phyloP scores from a whole-genome alignment of 2,329 filamentous ascomycete genomes.

The Sarocladium kiliense region DNA sequence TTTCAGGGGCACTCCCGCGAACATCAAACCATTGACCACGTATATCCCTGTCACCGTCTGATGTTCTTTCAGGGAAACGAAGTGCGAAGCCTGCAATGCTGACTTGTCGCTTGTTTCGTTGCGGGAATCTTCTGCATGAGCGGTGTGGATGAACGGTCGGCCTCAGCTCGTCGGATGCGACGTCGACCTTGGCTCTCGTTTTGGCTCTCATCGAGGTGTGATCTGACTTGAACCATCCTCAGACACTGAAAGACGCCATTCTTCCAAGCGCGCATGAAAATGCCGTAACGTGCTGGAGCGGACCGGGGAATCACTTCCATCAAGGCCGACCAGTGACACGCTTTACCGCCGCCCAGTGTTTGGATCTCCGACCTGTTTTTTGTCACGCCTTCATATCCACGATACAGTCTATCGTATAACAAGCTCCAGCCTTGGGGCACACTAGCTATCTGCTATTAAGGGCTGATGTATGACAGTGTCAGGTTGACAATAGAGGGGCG shows the following conservation, averaged over 20 bases:
- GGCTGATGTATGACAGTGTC: conserved; percentile 1
- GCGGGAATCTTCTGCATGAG: not conserved
- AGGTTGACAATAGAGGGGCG: not conserved
- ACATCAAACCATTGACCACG: not conserved
- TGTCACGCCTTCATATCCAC: no score
- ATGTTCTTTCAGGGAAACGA: not conserved
- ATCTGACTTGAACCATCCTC: not conserved
- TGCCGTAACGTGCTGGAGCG: not conserved
- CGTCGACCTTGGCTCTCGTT: not conserved
- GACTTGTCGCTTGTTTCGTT: not conserved
- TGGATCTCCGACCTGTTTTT: no score
- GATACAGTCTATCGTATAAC: no score
- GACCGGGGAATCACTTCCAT: not conserved
- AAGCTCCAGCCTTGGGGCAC: no score
- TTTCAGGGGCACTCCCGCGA: not conserved
- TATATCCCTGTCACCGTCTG: not conserved
- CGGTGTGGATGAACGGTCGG: not conserved
- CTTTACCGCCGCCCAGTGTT: no score
- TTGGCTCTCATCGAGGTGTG: not conserved
- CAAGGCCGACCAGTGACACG: not conserved
- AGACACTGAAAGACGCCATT: not conserved
- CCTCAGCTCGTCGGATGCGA: not conserved
- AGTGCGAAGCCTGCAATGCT: not conserved
- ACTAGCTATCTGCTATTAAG: not conserved
- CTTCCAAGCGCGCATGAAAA: not conserved